Evolutionary conservation across 257 asterid genomes (phyloP).

Genomic region (Solanum arcanum): DNA sequence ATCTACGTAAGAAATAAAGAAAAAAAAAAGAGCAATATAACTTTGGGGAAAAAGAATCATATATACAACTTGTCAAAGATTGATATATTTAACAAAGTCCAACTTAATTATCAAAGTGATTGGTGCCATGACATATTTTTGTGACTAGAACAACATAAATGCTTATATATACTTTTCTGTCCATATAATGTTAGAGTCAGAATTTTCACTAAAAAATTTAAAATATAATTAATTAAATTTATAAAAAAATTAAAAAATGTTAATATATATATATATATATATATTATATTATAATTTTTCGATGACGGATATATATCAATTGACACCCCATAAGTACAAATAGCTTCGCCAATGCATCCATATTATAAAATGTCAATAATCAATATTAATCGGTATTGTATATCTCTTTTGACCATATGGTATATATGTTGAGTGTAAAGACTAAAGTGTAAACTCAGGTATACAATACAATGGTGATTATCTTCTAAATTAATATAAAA

Average conservation of each 20-base stretch:
- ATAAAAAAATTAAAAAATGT: neutral
- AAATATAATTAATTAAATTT: neutral
- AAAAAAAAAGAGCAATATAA: neutral
- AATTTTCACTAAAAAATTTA: neutral
- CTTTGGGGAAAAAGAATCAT: neutral
- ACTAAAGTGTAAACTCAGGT: neutral
- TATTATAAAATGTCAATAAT: neutral
- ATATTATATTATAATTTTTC: neutral
- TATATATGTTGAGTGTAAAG: neutral
- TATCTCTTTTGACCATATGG: neutral
- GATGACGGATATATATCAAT: neutral
- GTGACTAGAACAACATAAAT: neutral
- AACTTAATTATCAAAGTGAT: neutral
- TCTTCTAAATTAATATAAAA: neutral
- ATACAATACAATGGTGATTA: neutral
- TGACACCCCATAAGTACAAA: neutral
- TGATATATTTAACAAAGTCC: neutral
- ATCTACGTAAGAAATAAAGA: neutral
- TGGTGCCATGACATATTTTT: neutral
- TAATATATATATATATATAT: no score
- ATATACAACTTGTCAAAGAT: neutral
- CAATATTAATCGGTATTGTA: neutral
- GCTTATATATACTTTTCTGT: neutral
- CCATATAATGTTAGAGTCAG: rapidly evolving
- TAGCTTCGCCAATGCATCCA: neutral